These are phyloP conservation scores for Scenedesmus sp. DNA, from an alignment of 163 green algal genomes.

Conservation along the genomic window DNA sequence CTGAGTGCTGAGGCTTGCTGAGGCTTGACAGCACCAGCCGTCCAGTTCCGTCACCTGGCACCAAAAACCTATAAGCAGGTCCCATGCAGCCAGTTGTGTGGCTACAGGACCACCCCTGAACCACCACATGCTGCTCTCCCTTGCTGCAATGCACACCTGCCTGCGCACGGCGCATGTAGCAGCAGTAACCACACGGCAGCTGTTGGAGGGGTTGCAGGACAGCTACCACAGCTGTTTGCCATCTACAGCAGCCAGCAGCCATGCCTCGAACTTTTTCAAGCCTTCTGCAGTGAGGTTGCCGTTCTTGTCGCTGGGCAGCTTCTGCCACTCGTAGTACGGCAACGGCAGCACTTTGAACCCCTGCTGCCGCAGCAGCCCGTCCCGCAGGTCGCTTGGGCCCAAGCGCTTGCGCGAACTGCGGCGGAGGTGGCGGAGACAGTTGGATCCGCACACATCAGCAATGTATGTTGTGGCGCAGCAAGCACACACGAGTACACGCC, in stretches of 20 bases:
- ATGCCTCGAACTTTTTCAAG: background rate
- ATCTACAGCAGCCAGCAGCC: background rate
- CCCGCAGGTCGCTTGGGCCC: conserved; percentile 29
- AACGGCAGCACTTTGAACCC: conserved; percentile 32
- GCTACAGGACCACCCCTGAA: too few species aligned
- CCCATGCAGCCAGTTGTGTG: too few species aligned
- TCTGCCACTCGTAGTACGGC: conserved; percentile 37
- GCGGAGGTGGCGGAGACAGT: background rate
- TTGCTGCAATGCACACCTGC: background rate
- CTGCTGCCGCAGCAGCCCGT: conserved; percentile 9
- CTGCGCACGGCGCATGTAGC: background rate
- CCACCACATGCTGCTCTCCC: too few species aligned
- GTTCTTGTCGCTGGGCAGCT: background rate
- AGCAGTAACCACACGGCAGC: background rate
- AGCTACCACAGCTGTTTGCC: conserved; percentile 4
- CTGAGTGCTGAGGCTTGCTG: too few species aligned
- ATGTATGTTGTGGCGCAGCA: too few species aligned
- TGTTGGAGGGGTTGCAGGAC: too few species aligned
- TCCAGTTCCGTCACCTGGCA: too few species aligned
- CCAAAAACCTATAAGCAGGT: too few species aligned
- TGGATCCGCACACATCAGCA: background rate
- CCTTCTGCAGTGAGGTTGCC: background rate
- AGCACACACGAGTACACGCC: too few species aligned
- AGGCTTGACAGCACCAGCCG: too few species aligned
- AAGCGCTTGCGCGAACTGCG: conserved; percentile 1